Evolutionary conservation across 164 flowering plant species (phyloP).

Genomic region (Chimonanthus salicifolius): DNA sequence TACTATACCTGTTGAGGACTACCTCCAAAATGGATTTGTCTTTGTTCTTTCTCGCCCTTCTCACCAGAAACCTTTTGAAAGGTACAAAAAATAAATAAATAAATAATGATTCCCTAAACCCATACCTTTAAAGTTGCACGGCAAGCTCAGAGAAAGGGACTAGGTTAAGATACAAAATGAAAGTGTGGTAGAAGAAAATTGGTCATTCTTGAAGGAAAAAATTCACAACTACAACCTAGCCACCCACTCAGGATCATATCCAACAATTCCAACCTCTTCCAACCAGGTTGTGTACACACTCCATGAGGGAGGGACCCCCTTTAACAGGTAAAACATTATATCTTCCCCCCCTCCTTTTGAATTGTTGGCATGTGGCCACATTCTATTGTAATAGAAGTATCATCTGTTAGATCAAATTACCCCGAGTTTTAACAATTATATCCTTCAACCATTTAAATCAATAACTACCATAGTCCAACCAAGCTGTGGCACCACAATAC

Average conservation of each 20-base stretch:
- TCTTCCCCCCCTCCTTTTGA: background rate
- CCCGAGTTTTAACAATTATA: too few relatives aligned
- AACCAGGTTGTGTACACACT: too few relatives aligned
- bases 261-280: too few relatives aligned
- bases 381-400: background rate
- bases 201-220: background rate
- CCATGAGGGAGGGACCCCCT: too few relatives aligned
- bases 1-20: slow-evolving; percentile 60
- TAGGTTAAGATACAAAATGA: background rate
- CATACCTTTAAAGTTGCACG: background rate
- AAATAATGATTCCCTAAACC: background rate
- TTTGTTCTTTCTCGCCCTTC: slow-evolving; percentile 65
- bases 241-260: too few relatives aligned
- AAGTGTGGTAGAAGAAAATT: background rate
- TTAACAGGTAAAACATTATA: background rate
- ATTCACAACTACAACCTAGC: background rate
- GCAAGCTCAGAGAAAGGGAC: background rate
- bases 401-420: too few relatives aligned
- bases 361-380: background rate
- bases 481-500: too few relatives aligned
- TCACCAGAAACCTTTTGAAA: slow-evolving; percentile 63
- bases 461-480: too few relatives aligned
- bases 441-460: too few relatives aligned
- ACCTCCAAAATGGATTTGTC: slow-evolving; percentile 71
- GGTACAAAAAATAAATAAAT: background rate